phyloP scores from a whole-genome alignment of 73 alveolate species.

The Tetrahymena thermophila region DNA sequence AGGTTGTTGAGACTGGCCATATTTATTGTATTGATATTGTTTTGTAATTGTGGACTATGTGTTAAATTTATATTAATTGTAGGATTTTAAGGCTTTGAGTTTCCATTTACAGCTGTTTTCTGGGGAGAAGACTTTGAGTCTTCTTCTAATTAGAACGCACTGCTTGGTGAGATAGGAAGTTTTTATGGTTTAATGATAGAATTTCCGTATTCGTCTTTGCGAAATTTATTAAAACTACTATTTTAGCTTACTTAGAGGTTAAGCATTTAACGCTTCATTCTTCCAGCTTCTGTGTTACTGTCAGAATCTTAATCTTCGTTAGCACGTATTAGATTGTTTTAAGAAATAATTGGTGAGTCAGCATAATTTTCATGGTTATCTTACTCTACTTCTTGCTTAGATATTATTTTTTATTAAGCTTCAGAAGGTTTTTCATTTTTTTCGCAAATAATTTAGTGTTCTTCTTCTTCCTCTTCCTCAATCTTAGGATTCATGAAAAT shows the following conservation, averaged over 20 bases:
- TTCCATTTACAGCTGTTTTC: neutral
- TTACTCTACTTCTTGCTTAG: neutral
- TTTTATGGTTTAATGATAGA: neutral
- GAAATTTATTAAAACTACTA: neutral
- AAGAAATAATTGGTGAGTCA: neutral
- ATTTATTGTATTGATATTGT: neutral
- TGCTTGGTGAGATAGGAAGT: neutral
- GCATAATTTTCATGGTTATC: neutral
- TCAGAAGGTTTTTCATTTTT: neutral
- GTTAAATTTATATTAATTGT: neutral
- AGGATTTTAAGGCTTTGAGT: neutral
- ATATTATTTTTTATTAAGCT: neutral
- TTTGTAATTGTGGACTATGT: neutral
- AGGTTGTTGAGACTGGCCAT: neutral
- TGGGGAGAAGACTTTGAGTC: neutral
- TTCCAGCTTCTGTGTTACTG: neutral
- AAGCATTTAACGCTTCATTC: neutral
- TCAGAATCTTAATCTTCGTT: neutral
- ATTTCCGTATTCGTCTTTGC: neutral
- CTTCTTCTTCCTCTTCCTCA: conserved; percentile 1
- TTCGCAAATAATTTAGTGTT: neutral
- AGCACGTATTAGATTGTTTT: neutral
- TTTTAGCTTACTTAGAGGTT: neutral
- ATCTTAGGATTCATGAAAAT: neutral
- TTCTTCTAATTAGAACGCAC: neutral